A percentile compares a stretch with the other conserved stretches of the same genome.
phyloP scores from a whole-genome alignment of 495 filamentous ascomycete genomes.

The Cryomyces minteri region DNA sequence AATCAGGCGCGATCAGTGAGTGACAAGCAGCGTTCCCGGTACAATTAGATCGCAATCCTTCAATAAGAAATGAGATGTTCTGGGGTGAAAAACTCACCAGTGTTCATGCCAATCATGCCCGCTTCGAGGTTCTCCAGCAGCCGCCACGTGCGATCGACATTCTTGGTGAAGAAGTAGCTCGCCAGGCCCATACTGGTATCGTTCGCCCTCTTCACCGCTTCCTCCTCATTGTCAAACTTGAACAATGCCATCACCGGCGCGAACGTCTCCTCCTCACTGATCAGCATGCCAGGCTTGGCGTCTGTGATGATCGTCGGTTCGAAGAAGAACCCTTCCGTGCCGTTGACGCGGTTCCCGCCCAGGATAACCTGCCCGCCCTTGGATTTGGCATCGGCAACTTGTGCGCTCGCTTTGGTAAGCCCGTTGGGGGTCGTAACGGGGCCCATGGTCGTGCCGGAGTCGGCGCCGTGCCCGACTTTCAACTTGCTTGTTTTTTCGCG shows the following conservation, averaged over 20 bases:
- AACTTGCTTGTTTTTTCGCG: conserved; percentile 34
- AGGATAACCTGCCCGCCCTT: conserved; percentile 39
- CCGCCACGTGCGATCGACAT: conserved; percentile 52
- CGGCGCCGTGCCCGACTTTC: conserved; percentile 45
- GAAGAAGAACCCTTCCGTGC: conserved; percentile 47
- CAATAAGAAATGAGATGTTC: conserved; percentile 2
- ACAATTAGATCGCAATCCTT: neutral
- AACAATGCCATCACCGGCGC: conserved; percentile 50
- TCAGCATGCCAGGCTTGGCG: conserved; percentile 43
- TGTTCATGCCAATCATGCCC: conserved; percentile 59
- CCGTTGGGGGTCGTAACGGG: conserved; percentile 45
- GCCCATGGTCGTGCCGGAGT: conserved; percentile 42
- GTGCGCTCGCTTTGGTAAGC: conserved; percentile 40
- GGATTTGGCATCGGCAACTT: conserved; percentile 43
- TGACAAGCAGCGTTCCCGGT: neutral
- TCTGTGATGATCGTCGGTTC: conserved; percentile 49
- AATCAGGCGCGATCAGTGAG: neutral
- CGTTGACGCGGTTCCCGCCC: conserved; percentile 26
- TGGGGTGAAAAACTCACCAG: conserved; percentile 21
- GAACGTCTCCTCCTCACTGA: conserved; percentile 52
- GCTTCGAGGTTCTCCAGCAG: conserved; percentile 57
- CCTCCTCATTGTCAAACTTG: conserved; percentile 50
- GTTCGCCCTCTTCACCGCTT: conserved; percentile 34
- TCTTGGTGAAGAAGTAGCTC: conserved; percentile 2
- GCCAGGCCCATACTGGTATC: conserved; percentile 39